Conservation (phyloP, 768 basidiomycete genomes). For the Xerocomellus chrysenteron region DNA sequence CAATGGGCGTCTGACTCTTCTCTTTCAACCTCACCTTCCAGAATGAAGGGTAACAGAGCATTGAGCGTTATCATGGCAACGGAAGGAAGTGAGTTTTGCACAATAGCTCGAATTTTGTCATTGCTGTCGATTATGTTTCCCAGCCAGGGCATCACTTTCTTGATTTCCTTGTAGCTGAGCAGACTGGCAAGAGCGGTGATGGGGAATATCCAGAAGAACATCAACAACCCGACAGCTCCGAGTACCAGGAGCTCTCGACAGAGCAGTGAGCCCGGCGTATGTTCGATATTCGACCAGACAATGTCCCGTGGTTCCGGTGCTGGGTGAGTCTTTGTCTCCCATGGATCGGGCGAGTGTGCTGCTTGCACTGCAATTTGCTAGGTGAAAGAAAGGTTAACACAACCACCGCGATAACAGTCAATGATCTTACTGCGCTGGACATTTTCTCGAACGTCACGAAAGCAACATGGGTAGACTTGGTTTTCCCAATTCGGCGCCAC, state of each 20-base stretch:
- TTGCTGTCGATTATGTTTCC: conserved; percentile 81
- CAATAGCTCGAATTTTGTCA: conserved; percentile 76
- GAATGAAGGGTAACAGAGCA: conserved; percentile 80
- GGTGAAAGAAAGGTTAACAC: background rate
- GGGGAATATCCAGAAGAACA: conserved; percentile 92
- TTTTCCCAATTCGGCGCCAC: conserved; percentile 68
- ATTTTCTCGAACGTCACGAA: conserved; percentile 98
- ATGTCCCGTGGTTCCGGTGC: conserved; percentile 97
- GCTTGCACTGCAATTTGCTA: conserved; percentile 89
- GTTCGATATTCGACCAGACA: conserved; percentile 88
- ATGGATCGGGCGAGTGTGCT: conserved; percentile 69
- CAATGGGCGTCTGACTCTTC: background rate
- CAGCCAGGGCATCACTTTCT: conserved; percentile 86
- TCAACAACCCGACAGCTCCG: conserved; percentile 62
- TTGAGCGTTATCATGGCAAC: conserved; percentile 90
- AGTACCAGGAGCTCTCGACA: conserved; percentile 74
- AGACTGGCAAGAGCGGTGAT: conserved; percentile 84
- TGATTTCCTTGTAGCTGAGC: conserved; percentile 91
- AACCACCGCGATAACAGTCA: background rate
- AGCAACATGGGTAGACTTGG: conserved; percentile 78
- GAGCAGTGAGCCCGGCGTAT: conserved; percentile 54
- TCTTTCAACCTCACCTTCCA: conserved; percentile 62
- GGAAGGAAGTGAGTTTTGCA: conserved; percentile 93
- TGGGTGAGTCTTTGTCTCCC: conserved; percentile 62
- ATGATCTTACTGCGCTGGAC: conserved; percentile 74